phyloP scores from a whole-genome alignment of 331 rosid species.

The Acacia pycnantha region DNA sequence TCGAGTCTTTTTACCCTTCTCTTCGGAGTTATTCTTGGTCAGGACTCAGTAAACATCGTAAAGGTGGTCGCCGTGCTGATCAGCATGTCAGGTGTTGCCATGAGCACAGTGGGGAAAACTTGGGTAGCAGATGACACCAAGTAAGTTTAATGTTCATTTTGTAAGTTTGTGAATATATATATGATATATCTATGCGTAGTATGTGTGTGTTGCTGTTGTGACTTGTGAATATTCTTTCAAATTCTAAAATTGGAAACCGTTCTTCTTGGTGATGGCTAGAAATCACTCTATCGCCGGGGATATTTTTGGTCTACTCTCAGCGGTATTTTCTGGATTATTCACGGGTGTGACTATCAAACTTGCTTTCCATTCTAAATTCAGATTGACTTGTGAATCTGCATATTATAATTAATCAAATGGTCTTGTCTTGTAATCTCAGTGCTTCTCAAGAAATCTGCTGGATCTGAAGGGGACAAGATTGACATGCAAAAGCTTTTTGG shows the following conservation, averaged over 20 bases:
- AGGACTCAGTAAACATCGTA: conserved; percentile 54
- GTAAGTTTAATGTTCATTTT: conserved; percentile 39
- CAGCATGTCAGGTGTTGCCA: conserved; percentile 68
- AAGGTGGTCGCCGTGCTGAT: conserved; percentile 62
- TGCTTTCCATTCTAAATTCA: conserved; percentile 11
- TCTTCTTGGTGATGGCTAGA: conserved; percentile 45
- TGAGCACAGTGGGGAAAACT: conserved; percentile 70
- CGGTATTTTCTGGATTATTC: conserved; percentile 61
- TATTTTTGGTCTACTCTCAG: conserved; percentile 65
- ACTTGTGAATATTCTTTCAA: neutral
- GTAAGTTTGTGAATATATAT: neutral
- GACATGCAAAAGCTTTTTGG: conserved; percentile 79
- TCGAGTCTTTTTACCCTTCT: conserved; percentile 75
- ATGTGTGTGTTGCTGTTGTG: neutral
- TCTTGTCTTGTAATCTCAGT: conserved; percentile 29
- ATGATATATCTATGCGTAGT: neutral
- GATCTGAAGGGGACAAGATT: conserved; percentile 64
- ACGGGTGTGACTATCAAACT: conserved; percentile 48
- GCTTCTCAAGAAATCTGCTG: conserved; percentile 66
- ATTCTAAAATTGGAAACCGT: conserved; percentile 16
- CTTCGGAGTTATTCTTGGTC: conserved; percentile 66
- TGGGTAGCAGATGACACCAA: conserved; percentile 62
- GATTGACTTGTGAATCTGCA: neutral
- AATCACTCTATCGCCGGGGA: conserved; percentile 57
- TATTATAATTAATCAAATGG: conserved; percentile 13